Base-by-base conservation (phyloP, 2,329 filamentous ascomycete species). In the Lasiodiplodia sp. region DNA sequence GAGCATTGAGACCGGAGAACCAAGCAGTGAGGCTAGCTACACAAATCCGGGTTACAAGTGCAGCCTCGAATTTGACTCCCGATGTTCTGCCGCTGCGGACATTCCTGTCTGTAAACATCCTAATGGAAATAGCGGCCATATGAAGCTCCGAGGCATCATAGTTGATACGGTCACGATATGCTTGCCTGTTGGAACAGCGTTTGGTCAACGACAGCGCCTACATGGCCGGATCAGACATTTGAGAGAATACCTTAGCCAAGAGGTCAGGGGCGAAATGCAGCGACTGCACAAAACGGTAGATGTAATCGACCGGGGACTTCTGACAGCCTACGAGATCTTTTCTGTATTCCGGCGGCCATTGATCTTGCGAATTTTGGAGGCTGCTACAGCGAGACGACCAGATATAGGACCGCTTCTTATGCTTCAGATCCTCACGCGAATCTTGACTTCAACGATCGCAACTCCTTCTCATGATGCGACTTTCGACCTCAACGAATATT, bases 401-500 rank as follows among this genome's bases (percentile, higher is more conserved):
- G 14, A 18, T 18, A 18, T 44, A 18, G 14, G 16, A 44, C 38
- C 38, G 18, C 14, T 44, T n/a, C 2, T 7, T 44, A 16, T 18
- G 14, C 38, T 44, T 44, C 38, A 44, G 7, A 18, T 16, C 1
- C 14, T 44, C 5, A 18, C 14, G 4, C 38, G 16, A 44, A 44
- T 44, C 4, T 0, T 18, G 4, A 44, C 14, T n/a, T 44, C 38
- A 6, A 1, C 0, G 1, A 44, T 2, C 0, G 4, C 10, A 38
- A 12, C 10, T 12, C 38, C 4, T 4, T 4, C 14, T 8, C 14
- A 18, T 11, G 38, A 44, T 44, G 38, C 3, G 1, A 4, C 14
- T 1, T 18, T 7, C 14, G 38, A 44, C 38, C 6, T 5, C 3
- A 12, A 18, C 1, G 38, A 44, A 6, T 6, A 18, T 18, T 18